Conservation (phyloP, 108 stramenopile genomes). For the Pseudonitzschia delicatissima region DNA sequence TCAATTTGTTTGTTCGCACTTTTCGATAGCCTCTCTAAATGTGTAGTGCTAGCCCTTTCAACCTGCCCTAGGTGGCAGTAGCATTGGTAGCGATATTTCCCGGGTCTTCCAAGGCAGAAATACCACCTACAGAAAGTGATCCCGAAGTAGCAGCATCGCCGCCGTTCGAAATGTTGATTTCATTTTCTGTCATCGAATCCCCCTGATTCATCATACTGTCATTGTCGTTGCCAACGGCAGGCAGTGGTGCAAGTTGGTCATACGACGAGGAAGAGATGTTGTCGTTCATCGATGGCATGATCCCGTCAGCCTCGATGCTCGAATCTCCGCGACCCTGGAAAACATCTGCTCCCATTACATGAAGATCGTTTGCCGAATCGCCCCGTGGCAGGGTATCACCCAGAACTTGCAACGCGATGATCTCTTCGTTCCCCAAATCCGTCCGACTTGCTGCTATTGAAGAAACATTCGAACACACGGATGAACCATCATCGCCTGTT, state of each 20-base stretch:
- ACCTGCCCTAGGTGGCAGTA: too few relatives aligned
- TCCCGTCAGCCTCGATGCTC: neutral
- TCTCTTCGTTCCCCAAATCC: constrained; percentile 41
- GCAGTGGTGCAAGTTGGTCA: neutral
- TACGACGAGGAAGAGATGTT: neutral
- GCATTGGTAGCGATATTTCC: too few relatives aligned
- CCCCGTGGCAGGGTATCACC: constrained; percentile 38
- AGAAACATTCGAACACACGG: constrained; percentile 22
- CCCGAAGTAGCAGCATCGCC: too few relatives aligned
- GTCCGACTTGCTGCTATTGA: constrained; percentile 5
- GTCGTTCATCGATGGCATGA: neutral
- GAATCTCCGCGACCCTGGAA: neutral
- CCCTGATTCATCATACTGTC: too few relatives aligned
- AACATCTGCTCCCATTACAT: neutral
- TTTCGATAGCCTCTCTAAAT: too few relatives aligned
- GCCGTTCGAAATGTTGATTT: too few relatives aligned
- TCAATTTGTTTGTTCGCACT: too few relatives aligned
- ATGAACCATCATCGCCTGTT: constrained; percentile 21
- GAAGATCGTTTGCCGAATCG: constrained; percentile 3
- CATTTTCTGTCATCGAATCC: too few relatives aligned
- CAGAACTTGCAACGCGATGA: constrained; percentile 54
- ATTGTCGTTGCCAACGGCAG: neutral
- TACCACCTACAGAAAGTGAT: too few relatives aligned
- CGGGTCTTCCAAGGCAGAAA: too few relatives aligned
- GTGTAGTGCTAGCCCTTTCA: too few relatives aligned